Conservation (phyloP, 371 early-diverging fungal genomes). For the Mortierella sp. region DNA sequence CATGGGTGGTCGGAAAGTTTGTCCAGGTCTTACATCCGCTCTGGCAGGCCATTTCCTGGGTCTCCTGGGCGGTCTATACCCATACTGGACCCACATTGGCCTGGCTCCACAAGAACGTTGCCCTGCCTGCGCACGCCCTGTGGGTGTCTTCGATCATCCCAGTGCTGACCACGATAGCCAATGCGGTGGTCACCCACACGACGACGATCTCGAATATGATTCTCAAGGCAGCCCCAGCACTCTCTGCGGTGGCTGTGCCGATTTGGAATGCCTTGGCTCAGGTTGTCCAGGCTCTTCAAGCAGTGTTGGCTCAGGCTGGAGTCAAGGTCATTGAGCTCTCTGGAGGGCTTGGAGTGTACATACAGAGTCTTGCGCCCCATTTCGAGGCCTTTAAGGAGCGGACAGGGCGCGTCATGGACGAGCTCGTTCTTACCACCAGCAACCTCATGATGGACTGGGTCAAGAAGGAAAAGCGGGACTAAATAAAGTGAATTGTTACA, state of each 20-base stretch:
- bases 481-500: not conserved
- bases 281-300: slow-evolving; percentile 17
- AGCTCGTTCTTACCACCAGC: slow-evolving; percentile 21
- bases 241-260: slow-evolving; percentile 15
- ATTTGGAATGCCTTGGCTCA: slow-evolving; percentile 28
- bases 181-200: not conserved
- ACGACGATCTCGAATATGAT: not conserved
- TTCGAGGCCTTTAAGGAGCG: slow-evolving; percentile 34
- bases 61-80: slow-evolving; percentile 17
- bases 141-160: slow-evolving; percentile 35
- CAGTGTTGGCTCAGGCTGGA: not conserved
- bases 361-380: slow-evolving; percentile 30
- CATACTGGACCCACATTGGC: slow-evolving; percentile 14
- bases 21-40: slow-evolving; percentile 23
- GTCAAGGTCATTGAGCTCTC: slow-evolving; percentile 13
- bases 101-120: slow-evolving; percentile 19
- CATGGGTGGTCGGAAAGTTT: slow-evolving; percentile 32
- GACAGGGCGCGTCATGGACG: slow-evolving; percentile 27
- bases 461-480: slow-evolving; percentile 51
- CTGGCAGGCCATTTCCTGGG: slow-evolving; percentile 31
- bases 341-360: slow-evolving; percentile 22
- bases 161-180: not conserved
- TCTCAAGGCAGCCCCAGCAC: not conserved
- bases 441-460: slow-evolving; percentile 54
- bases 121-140: slow-evolving; percentile 9